phyloP scores from a whole-genome alignment of 1,284 basidiomycete species.

The Cyathus olla region DNA sequence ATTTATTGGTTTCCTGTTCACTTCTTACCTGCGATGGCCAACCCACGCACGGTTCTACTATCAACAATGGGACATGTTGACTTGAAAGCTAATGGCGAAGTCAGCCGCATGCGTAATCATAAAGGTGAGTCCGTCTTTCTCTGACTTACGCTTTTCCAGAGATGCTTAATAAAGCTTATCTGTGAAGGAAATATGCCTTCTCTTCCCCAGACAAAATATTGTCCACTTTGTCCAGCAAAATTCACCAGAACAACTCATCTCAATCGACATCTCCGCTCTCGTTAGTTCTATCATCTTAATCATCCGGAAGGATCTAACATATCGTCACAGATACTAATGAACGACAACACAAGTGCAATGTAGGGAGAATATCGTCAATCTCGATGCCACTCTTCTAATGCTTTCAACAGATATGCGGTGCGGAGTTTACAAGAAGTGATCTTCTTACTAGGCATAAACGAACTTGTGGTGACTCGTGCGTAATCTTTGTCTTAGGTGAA shows the following conservation, averaged over 20 bases:
- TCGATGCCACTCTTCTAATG: not conserved
- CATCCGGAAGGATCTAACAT: too few species aligned
- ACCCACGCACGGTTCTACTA: too few species aligned
- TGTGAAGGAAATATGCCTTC: conserved; percentile 52
- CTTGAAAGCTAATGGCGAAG: conserved; percentile 53
- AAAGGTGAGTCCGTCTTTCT: conserved; percentile 37
- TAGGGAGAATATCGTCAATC: conserved; percentile 32
- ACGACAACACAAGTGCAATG: conserved; percentile 61
- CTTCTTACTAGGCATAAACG: conserved; percentile 67
- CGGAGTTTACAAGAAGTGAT: conserved; percentile 70
- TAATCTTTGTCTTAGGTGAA: conserved; percentile 10
- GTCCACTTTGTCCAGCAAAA: conserved; percentile 65
- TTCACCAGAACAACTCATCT: conserved; percentile 70
- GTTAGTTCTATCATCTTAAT: conserved; percentile 32
- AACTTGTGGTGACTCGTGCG: conserved; percentile 67
- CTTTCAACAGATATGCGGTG: conserved; percentile 55
- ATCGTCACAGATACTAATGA: conserved; percentile 56
- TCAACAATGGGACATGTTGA: conserved; percentile 24
- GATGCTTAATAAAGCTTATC: conserved; percentile 5
- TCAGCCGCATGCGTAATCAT: conserved; percentile 53
- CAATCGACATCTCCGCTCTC: conserved; percentile 62
- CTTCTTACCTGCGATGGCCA: too few species aligned
- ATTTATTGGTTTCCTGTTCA: too few species aligned
- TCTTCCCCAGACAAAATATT: conserved; percentile 62
- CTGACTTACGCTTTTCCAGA: not conserved